phyloP scores from a whole-genome alignment of 2,329 filamentous ascomycete genomes.

The Diaporthe humulicola region DNA sequence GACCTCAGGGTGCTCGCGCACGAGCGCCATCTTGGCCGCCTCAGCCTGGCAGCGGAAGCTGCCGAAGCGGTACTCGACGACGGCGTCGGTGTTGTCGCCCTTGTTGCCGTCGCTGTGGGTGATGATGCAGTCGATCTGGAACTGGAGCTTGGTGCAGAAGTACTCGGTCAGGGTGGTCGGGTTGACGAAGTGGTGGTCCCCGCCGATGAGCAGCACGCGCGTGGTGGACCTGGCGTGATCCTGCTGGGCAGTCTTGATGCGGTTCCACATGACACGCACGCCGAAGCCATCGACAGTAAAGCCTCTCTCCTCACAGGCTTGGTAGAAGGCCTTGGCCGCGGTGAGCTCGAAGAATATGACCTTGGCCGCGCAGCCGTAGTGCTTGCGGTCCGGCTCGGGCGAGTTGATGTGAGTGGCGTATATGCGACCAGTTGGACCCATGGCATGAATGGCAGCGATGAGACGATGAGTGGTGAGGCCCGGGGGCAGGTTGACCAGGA shows the following conservation, averaged over 20 bases:
- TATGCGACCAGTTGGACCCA: slow-evolving; percentile 64
- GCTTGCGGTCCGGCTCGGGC: slow-evolving; percentile 53
- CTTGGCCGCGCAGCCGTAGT: slow-evolving; percentile 59
- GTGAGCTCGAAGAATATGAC: slow-evolving; percentile 61
- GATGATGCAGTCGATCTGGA: slow-evolving; percentile 60
- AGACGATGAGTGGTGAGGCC: slow-evolving; percentile 58
- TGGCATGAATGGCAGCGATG: slow-evolving; percentile 56
- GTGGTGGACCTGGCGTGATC: slow-evolving; percentile 49
- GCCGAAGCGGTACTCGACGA: slow-evolving; percentile 66
- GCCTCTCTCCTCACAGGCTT: slow-evolving; percentile 44
- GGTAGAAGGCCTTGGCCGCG: slow-evolving; percentile 53
- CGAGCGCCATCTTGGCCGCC: slow-evolving; percentile 54
- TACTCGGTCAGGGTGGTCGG: slow-evolving; percentile 52
- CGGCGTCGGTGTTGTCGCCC: slow-evolving; percentile 37
- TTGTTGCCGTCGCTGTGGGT: slow-evolving; percentile 44
- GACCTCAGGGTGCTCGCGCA: slow-evolving; percentile 44
- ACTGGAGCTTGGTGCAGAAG: slow-evolving; percentile 59
- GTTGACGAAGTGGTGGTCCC: slow-evolving; percentile 60
- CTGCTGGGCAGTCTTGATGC: slow-evolving; percentile 57
- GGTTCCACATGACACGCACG: slow-evolving; percentile 60
- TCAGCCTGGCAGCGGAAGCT: slow-evolving; percentile 69
- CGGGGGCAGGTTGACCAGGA: slow-evolving; percentile 65
- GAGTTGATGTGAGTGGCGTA: slow-evolving; percentile 66
- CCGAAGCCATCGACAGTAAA: slow-evolving; percentile 53
- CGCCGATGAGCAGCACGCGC: slow-evolving; percentile 65